These are phyloP conservation scores for Eutrema salsugineum DNA, from an alignment of 441 rosid genomes.

Conservation along the genomic window DNA sequence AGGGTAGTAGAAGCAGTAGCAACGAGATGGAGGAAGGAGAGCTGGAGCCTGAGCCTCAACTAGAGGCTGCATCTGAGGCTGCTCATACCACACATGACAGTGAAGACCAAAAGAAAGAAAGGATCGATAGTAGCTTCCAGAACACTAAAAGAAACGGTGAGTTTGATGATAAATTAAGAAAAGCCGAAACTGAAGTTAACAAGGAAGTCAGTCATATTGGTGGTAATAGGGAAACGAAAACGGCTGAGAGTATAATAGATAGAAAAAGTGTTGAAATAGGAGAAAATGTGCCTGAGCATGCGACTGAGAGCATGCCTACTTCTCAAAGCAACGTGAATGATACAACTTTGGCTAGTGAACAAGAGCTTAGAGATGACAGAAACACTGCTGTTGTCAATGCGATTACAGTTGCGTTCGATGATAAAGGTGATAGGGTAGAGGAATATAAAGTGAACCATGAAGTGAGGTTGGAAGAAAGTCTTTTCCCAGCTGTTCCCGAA, in stretches of 20 bases:
- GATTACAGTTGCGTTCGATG: constrained; percentile 35
- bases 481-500: not conserved
- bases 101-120: constrained; percentile 11
- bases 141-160: constrained; percentile 1
- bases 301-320: constrained; percentile 27
- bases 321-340: constrained; percentile 29
- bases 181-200: constrained; percentile 17
- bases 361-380: constrained; percentile 33
- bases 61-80: constrained; percentile 21
- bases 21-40: constrained; percentile 99
- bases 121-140: not conserved
- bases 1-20: constrained; percentile 57
- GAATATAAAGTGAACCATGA: constrained; percentile 28
- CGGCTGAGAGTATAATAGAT: constrained; percentile 24
- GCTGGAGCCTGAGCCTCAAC: constrained; percentile 68
- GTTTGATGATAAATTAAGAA: not conserved
- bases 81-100: constrained; percentile 17
- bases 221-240: constrained; percentile 25
- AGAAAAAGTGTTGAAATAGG: constrained; percentile 24
- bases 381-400: constrained; percentile 29
- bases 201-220: constrained; percentile 34
- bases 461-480: constrained; percentile 32
- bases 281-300: constrained; percentile 33
- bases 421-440: constrained; percentile 32
- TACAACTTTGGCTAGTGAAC: constrained; percentile 30